Evolutionary conservation across 1,139 yeast genomes (phyloP), one percentile per base, ranked within the genome.

Genomic region (Suhomyces chickasaworum): DNA sequence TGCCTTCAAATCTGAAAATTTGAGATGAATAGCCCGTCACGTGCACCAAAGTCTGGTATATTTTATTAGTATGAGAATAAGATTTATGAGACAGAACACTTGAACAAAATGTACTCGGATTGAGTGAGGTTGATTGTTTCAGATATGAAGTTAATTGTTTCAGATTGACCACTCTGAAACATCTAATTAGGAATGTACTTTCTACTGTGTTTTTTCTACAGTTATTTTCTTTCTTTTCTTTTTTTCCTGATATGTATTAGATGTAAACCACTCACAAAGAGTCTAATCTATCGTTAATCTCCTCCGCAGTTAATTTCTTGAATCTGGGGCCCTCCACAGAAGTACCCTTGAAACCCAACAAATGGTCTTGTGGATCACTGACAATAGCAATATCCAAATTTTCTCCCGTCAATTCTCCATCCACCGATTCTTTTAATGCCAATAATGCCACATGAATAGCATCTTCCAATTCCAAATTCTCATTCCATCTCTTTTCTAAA

Each of bases 401-500:
- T 55, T 90, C 95, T 40, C 98, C 98, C 52, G 88, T 89, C 81
- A 95, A 88, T 63, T 95, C 99, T 48, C 99, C 99, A 68, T 95
- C 99, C 44, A 95, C 95, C 20, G 96, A 84, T 68, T 95, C 99
- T 68, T 95, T 95, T 65, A 95, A 77, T 3, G 99, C 95, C 58
- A 95, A 75, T 45, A 95, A 76, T 0, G 99, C 97, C 60, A 93
- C 95, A 66, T 95, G 99, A 55, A 95, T 89, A 44, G 98, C 99
- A 66, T 95, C 99, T 71, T 95, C 99, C 53, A 95, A 77, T 71
- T 95, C 99, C 63, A 95, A 76, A 64, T 93, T 96, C 55, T 90
- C 95, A 63, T 90, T 91, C 97, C 98, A 95, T 71, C 99, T 85
- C 73, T 95, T 95, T 66, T 95, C 99, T 63, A 95, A 75, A 61